phyloP scores from a whole-genome alignment of 768 basidiomycete species.

The Psilocybe azurescens region DNA sequence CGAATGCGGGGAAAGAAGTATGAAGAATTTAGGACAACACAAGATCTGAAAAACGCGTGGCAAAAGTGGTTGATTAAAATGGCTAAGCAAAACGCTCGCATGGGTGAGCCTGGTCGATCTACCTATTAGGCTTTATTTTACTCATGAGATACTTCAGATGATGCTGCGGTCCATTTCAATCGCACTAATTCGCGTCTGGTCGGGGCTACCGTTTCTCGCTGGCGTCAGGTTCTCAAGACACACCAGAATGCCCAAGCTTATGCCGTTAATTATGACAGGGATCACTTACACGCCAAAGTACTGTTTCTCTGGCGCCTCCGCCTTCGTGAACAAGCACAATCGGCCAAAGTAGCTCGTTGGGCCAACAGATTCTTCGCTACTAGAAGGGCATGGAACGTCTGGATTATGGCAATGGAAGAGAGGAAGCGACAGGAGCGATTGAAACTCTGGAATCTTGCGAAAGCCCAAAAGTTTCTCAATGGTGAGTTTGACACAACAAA shows the following conservation, averaged over 20 bases:
- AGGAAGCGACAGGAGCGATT: conserved; percentile 28
- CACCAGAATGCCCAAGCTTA: conserved; percentile 27
- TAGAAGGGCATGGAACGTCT: conserved; percentile 27
- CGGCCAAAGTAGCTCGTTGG: conserved; percentile 30
- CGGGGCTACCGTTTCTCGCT: conserved; percentile 19
- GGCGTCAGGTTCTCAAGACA: conserved; percentile 26
- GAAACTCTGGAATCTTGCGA: conserved; percentile 23
- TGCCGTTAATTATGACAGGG: conserved; percentile 27
- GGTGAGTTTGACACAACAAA: conserved; percentile 14
- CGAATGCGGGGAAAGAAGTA: conserved; percentile 30
- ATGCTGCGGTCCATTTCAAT: conserved; percentile 24
- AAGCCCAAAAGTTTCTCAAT: conserved; percentile 21
- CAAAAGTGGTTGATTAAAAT: conserved; percentile 25
- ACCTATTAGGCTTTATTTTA: not conserved
- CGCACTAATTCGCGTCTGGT: conserved; percentile 21
- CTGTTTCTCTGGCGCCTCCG: conserved; percentile 31
- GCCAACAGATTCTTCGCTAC: conserved; percentile 30
- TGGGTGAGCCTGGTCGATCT: conserved; percentile 19
- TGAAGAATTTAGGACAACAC: conserved; percentile 23
- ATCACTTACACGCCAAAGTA: conserved; percentile 22
- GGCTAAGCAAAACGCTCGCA: conserved; percentile 20
- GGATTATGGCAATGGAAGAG: conserved; percentile 29
- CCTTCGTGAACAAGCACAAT: conserved; percentile 24
- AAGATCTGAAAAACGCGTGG: conserved; percentile 21
- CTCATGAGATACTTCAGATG: conserved; percentile 18